Percentiles rank a stretch among this genome's conserved stretches.
Conservation (phyloP, 495 filamentous ascomycete species). For the Talaromyces thailandensis region DNA sequence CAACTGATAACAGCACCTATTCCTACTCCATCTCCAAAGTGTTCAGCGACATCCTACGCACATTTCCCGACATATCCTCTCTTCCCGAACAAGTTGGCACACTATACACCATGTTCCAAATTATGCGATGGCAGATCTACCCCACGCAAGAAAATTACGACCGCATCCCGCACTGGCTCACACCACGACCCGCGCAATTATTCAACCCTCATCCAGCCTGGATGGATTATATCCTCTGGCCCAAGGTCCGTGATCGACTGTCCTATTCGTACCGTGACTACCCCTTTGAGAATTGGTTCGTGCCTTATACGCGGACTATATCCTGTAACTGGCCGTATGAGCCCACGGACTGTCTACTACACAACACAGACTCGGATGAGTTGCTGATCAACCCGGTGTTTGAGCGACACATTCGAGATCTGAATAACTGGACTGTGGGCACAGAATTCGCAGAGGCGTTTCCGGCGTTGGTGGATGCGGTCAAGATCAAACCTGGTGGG, state of each 20-base stretch:
- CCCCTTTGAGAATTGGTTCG: conserved; percentile 69
- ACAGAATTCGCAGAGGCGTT: conserved; percentile 54
- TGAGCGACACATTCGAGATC: conserved; percentile 57
- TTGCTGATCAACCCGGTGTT: conserved; percentile 72
- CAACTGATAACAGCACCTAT: conserved; percentile 40
- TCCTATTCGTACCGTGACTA: conserved; percentile 38
- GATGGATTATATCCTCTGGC: conserved; percentile 73
- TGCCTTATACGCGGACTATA: conserved; percentile 66
- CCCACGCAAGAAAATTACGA: conserved; percentile 68
- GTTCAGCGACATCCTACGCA: conserved; percentile 70
- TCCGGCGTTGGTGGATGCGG: conserved; percentile 49
- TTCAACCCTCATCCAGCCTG: conserved; percentile 59
- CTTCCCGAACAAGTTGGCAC: conserved; percentile 72
- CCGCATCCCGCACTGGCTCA: conserved; percentile 58
- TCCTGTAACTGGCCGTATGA: conserved; percentile 74
- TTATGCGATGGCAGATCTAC: conserved; percentile 74
- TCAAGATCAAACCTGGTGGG: conserved; percentile 29
- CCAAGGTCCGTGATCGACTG: conserved; percentile 58
- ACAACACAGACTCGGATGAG: conserved; percentile 45
- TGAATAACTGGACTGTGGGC: conserved; percentile 73
- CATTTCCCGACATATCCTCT: conserved; percentile 58
- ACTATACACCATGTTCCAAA: conserved; percentile 72
- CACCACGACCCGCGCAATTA: conserved; percentile 52
- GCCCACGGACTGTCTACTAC: conserved; percentile 48
- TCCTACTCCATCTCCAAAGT: conserved; percentile 72